Evolutionary conservation across 2,329 filamentous ascomycete species (phyloP), one percentile per base, ranked within the genome.

Genomic region (Xylariaceae sp.): DNA sequence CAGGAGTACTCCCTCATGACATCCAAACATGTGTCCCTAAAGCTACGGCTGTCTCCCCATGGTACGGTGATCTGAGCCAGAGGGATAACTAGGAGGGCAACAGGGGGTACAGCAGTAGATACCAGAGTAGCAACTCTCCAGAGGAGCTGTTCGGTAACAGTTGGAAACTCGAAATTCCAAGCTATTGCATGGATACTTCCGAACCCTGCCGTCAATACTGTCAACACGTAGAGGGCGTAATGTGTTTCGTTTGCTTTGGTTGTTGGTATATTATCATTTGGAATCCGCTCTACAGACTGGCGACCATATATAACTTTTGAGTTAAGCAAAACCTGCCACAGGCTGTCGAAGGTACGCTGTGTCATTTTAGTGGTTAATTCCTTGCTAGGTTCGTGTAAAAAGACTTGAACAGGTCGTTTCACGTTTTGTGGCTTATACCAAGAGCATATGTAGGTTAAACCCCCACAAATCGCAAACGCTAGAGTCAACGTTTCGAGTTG

Each of bases 161-260:
- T 50, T 10, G 46, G 46, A 18, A 55, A 54, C 23, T 54, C 45
- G 11, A 41, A 54, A 32, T 50, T 41, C 51, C 51, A 54, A 42
- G 51, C 41, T n/a, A 53, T 24, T 36, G 50, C 37, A 24, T 53
- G 43, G 3, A 47, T 36, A n/a, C 50, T 47, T 36, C 50, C 50
- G n/a, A 53, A 47, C 1, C 10, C 42, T 30, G 16, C 42, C 7
- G 50, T 40, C 6, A 53, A 24, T 8, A 11, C 36, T 7, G 50
- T 27, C 11, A 53, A 30, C 3, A 53, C 35, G 8, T 33, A 47
- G 9, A 53, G 37, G 39, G 50, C 27, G 9, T 43, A 48, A 30
- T 43, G 36, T 23, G 18, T 47, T 21, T 53, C 37, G 29, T 37
- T 3, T 11, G 13, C 21, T 26, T 37, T 43, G n/a, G 30, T 20